Conservation (phyloP, 2,329 filamentous ascomycete species). For the Neopestalotiopsis clavispora region DNA sequence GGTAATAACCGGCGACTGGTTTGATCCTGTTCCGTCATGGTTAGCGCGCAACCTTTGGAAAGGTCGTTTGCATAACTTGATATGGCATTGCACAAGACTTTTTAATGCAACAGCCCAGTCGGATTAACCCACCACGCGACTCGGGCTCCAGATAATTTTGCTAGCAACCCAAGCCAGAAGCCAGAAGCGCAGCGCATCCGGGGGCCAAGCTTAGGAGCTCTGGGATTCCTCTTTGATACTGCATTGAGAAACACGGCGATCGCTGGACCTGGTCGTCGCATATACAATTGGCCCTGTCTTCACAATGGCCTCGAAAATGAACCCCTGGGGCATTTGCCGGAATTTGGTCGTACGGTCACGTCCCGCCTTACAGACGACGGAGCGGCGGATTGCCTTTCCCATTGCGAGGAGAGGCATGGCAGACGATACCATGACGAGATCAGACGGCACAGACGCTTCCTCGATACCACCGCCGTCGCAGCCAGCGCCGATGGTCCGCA, state of each 20-base stretch:
- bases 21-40: constrained; percentile 4
- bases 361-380: constrained; percentile 20
- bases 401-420: constrained; percentile 28
- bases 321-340: constrained; percentile 33
- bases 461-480: constrained; percentile 19
- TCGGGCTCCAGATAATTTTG: constrained; percentile 18
- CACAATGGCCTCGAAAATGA: constrained; percentile 37
- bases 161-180: constrained; percentile 3
- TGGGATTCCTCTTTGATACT: neutral
- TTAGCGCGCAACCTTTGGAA: neutral
- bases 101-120: neutral
- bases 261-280: constrained; percentile 9
- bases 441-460: constrained; percentile 9
- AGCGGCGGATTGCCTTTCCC: constrained; percentile 21
- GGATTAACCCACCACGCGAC: constrained; percentile 19
- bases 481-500: constrained; percentile 20
- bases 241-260: neutral
- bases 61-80: neutral
- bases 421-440: constrained; percentile 24
- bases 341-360: constrained; percentile 35
- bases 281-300: neutral
- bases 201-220: constrained; percentile 14
- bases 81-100: neutral
- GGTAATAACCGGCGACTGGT: constrained; percentile 10
- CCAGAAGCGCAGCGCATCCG: neutral